These are phyloP conservation scores for Oxalis stricta DNA, from an alignment of 441 rosid genomes.

Conservation along the genomic window DNA sequence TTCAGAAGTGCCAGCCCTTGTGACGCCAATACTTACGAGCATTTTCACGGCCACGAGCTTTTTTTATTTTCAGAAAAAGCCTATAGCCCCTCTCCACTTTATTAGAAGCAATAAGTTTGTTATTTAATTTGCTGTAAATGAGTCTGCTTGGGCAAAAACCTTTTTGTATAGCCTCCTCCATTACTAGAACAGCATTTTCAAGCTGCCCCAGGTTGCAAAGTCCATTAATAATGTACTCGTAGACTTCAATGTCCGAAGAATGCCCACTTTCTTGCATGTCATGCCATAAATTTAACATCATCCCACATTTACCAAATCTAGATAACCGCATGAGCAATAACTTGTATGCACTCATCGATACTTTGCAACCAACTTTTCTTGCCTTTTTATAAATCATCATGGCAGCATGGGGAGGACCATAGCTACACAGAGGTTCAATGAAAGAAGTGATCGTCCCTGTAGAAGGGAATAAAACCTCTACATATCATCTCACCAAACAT, in stretches of 20 bases:
- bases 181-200: conserved; percentile 73
- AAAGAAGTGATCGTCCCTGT: conserved; percentile 54
- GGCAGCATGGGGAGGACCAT: conserved; percentile 91
- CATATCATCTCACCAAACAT: conserved; percentile 65
- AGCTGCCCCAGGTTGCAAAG: conserved; percentile 86
- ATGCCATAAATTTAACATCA: conserved; percentile 61
- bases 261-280: conserved; percentile 78
- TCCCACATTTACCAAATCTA: conserved; percentile 86
- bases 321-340: conserved; percentile 65
- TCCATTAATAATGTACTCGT: conserved; percentile 68
- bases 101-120: conserved; percentile 53
- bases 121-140: conserved; percentile 56
- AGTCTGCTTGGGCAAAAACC: conserved; percentile 85
- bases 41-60: conserved; percentile 55
- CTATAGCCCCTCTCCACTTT: conserved; percentile 69
- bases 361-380: conserved; percentile 49
- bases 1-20: conserved; percentile 91
- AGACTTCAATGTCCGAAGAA: conserved; percentile 53
- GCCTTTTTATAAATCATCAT: conserved; percentile 61
- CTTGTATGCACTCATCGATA: conserved; percentile 65
- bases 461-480: conserved; percentile 42
- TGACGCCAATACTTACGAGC: conserved; percentile 63
- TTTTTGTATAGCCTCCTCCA: conserved; percentile 66
- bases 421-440: conserved; percentile 56
- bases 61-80: conserved; percentile 58